phyloP scores from a whole-genome alignment of 129 eudicot genomes.

The Silybum marianum region DNA sequence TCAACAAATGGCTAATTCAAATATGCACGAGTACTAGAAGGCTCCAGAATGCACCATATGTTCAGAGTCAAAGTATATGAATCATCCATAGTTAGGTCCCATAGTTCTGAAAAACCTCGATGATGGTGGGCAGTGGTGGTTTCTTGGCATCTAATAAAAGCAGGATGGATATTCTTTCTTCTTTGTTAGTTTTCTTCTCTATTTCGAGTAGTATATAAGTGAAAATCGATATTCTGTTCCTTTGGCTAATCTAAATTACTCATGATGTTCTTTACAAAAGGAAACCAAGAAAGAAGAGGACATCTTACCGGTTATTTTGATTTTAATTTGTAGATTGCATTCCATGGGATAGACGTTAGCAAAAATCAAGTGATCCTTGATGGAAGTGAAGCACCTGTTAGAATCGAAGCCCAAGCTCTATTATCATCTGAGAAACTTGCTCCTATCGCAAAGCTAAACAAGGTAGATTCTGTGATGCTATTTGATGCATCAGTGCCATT shows the following conservation, averaged over 20 bases:
- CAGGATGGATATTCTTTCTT: slow-evolving; percentile 5
- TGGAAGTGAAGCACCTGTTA: slow-evolving; percentile 95
- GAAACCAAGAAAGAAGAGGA: neutral
- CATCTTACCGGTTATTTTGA: neutral
- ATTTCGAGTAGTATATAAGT: slow-evolving; percentile 1
- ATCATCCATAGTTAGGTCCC: neutral
- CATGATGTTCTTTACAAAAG: neutral
- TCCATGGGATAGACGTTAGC: slow-evolving; percentile 81
- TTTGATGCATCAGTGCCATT: neutral
- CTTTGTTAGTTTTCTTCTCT: neutral
- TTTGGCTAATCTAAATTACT: neutral
- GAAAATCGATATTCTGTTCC: neutral
- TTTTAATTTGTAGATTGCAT: slow-evolving; percentile 56
- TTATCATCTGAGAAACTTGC: slow-evolving; percentile 84
- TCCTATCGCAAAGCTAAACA: slow-evolving; percentile 79
- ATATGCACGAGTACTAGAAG: neutral
- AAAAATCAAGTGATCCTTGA: slow-evolving; percentile 77
- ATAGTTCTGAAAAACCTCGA: neutral
- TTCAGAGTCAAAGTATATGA: neutral
- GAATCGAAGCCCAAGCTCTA: slow-evolving; percentile 82
- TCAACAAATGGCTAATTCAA: neutral
- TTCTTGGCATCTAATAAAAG: neutral
- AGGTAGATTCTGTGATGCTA: slow-evolving; percentile 47
- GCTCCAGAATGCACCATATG: neutral
- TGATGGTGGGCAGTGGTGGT: neutral